Conservation (phyloP, 371 early-diverging fungal genomes). For the Dichotomocladium elegans region DNA sequence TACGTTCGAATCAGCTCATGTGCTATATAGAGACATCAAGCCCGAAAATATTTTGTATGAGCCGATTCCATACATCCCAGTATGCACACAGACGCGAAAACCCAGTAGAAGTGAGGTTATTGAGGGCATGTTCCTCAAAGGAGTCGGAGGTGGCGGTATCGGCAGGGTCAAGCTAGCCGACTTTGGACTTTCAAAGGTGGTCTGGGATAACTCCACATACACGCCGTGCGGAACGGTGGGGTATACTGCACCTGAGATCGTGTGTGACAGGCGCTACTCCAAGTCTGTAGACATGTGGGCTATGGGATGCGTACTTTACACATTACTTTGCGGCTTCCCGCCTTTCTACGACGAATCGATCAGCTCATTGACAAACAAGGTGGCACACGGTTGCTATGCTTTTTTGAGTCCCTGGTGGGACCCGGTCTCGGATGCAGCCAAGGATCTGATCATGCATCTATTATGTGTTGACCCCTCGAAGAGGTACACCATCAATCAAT, state of each 20-base stretch:
- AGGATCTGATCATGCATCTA: conserved; percentile 79
- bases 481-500: conserved; percentile 81
- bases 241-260: conserved; percentile 91
- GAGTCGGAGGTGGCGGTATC: conserved; percentile 78
- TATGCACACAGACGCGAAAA: conserved; percentile 29
- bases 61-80: conserved; percentile 63
- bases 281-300: conserved; percentile 94
- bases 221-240: conserved; percentile 93
- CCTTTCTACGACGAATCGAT: conserved; percentile 88
- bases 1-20: too few relatives aligned
- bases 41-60: conserved; percentile 92
- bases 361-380: conserved; percentile 69
- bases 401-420: conserved; percentile 91
- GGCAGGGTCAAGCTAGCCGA: conserved; percentile 83
- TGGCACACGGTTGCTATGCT: conserved; percentile 70
- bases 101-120: too few relatives aligned
- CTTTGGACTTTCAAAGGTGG: conserved; percentile 81
- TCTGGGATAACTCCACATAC: conserved; percentile 77
- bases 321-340: conserved; percentile 85
- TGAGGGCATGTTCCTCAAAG: conserved; percentile 69
- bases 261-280: conserved; percentile 76
- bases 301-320: conserved; percentile 89
- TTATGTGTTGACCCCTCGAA: conserved; percentile 79
- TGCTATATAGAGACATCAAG: conserved; percentile 77
- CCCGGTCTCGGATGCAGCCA: conserved; percentile 67